Evolutionary conservation across 1,139 yeast genomes (phyloP).

Genomic region (Debaryomycetaceae sp.): DNA sequence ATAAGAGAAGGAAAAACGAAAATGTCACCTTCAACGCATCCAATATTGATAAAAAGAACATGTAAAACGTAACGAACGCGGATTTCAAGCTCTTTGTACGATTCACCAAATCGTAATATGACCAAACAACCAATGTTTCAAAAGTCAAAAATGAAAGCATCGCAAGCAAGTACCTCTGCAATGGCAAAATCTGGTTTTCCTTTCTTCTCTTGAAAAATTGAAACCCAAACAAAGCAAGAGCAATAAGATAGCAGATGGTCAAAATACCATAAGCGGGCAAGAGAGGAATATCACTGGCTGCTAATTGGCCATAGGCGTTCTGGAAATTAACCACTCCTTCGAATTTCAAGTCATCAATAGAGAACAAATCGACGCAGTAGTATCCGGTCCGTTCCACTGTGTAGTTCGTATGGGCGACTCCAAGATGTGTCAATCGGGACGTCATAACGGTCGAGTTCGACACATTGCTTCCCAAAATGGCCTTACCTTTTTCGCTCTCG

Average conservation of each 20-base stretch:
- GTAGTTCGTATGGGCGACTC: conserved; percentile 61
- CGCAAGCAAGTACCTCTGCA: conserved; percentile 86
- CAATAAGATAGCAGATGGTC: conserved; percentile 78
- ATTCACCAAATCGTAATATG: conserved; percentile 82
- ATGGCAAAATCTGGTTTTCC: conserved; percentile 75
- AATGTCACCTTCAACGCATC: conserved; percentile 82
- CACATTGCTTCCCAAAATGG: conserved; percentile 47
- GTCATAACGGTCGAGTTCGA: conserved; percentile 58
- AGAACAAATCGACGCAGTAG: conserved; percentile 80
- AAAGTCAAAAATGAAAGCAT: conserved; percentile 79
- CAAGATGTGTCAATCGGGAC: conserved; percentile 51
- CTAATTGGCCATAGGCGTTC: conserved; percentile 84
- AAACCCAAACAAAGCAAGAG: conserved; percentile 78
- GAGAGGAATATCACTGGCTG: conserved; percentile 90
- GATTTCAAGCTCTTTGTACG: conserved; percentile 48
- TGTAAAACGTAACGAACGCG: conserved; percentile 66
- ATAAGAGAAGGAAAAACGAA: conserved; percentile 80
- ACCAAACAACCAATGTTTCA: conserved; percentile 89
- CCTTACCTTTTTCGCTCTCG: conserved; percentile 53
- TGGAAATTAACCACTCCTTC: conserved; percentile 71
- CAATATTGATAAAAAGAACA: conserved; percentile 72
- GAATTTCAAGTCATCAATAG: conserved; percentile 44
- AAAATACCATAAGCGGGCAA: conserved; percentile 84
- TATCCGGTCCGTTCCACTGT: conserved; percentile 75
- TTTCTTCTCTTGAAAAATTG: conserved; percentile 79